A percentile compares a stretch with the other conserved stretches of the same genome.
Evolutionary conservation across 257 asterid species (phyloP).

Genomic region (Solanum bulbocastanum): DNA sequence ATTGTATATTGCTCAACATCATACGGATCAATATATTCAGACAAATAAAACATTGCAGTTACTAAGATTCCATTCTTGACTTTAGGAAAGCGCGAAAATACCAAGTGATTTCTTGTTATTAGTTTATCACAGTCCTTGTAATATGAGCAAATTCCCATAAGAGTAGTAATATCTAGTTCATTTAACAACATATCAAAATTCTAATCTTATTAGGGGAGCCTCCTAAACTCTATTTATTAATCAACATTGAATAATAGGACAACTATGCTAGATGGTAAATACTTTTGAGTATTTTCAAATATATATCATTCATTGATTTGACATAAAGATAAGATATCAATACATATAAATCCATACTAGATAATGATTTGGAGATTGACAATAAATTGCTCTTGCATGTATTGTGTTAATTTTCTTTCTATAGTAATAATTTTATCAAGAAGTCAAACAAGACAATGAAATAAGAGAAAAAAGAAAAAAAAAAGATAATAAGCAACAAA

Average conservation of each 20-base stretch:
- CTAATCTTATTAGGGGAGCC: neutral
- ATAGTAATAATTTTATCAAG: neutral
- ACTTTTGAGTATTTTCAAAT: neutral
- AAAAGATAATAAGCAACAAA: neutral
- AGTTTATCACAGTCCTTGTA: accelerated
- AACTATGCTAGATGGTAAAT: neutral
- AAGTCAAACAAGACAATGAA: neutral
- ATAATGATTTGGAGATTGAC: neutral
- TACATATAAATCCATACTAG: neutral
- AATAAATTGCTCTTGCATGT: neutral
- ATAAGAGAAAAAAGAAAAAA: neutral
- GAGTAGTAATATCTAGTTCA: neutral
- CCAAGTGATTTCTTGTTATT: neutral
- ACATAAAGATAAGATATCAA: neutral
- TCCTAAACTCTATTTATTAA: neutral
- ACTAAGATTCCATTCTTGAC: neutral
- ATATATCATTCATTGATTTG: neutral
- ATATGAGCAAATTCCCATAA: neutral
- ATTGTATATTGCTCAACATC: neutral
- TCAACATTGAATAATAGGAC: neutral
- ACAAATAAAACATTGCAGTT: neutral
- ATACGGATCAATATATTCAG: neutral
- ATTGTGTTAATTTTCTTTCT: neutral
- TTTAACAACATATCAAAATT: neutral
- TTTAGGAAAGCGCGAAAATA: neutral